phyloP scores from a whole-genome alignment of 805 yeast genomes.

The Candida dendrica region DNA sequence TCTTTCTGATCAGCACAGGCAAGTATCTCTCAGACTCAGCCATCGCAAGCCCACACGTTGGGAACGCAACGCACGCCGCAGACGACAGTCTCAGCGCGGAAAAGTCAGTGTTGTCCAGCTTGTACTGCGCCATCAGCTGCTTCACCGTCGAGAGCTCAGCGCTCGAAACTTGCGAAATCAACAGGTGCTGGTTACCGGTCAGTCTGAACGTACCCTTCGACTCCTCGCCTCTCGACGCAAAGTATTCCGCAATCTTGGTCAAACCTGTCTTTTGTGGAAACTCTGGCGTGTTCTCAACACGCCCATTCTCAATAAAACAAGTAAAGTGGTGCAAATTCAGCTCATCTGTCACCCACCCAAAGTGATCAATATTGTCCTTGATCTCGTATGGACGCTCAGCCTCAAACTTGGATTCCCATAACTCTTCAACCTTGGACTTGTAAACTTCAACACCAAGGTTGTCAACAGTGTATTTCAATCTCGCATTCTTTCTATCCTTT shows the following conservation, averaged over 20 bases:
- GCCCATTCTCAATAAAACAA: conserved; percentile 90
- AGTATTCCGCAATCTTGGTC: conserved; percentile 64
- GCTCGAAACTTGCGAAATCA: conserved; percentile 68
- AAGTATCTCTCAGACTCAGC: conserved; percentile 91
- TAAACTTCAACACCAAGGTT: conserved; percentile 85
- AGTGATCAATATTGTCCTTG: conserved; percentile 81
- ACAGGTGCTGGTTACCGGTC: conserved; percentile 92
- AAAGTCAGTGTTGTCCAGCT: conserved; percentile 75
- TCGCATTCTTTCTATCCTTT: conserved; percentile 93
- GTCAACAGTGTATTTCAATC: conserved; percentile 94
- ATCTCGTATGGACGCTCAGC: conserved; percentile 68
- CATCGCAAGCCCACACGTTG: conserved; percentile 98
- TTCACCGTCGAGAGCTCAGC: conserved; percentile 59
- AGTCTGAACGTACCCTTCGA: conserved; percentile 83
- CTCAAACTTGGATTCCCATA: conserved; percentile 69
- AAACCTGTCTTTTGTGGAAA: conserved; percentile 87
- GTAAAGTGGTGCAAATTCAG: conserved; percentile 83
- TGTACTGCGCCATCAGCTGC: conserved; percentile 58
- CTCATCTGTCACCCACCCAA: conserved; percentile 91
- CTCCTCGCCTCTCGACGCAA: conserved; percentile 37
- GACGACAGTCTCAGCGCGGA: conserved; percentile 84
- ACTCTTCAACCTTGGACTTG: conserved; percentile 74
- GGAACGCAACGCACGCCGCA: conserved; percentile 96
- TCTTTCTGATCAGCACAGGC: conserved; percentile 73
- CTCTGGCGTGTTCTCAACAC: conserved; percentile 89